Conservation (phyloP, 257 asterid genomes). For the Solanum pennellii region DNA sequence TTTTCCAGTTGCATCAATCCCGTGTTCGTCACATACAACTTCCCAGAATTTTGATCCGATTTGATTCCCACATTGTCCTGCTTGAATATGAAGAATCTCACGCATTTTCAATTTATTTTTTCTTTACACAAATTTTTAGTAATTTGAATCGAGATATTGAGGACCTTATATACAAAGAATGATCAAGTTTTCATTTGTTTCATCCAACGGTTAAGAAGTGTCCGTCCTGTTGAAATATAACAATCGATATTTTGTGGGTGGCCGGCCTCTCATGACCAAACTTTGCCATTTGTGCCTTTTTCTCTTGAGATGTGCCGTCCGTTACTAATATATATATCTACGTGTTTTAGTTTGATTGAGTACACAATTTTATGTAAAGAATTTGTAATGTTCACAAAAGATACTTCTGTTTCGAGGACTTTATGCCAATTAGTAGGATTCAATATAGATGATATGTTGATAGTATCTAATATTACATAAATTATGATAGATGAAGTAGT, state of each 20-base stretch:
- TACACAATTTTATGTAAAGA: too few relatives aligned
- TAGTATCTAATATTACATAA: too few relatives aligned
- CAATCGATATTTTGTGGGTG: not conserved
- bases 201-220: not conserved
- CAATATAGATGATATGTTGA: too few relatives aligned
- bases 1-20: constrained; percentile 17
- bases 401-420: too few relatives aligned
- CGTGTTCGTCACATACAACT: constrained; percentile 18
- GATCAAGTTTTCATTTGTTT: not conserved
- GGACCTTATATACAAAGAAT: not conserved
- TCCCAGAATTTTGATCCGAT: constrained; percentile 24
- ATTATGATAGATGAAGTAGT: too few relatives aligned
- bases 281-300: not conserved
- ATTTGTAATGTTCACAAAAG: too few relatives aligned
- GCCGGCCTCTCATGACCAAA: not conserved
- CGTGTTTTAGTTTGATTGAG: too few relatives aligned
- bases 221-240: not conserved
- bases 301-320: not conserved
- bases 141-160: not conserved
- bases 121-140: not conserved
- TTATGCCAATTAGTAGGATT: too few relatives aligned
- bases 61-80: constrained; percentile 24
- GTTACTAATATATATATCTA: not conserved
- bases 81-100: constrained; percentile 22
- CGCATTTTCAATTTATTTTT: constrained; percentile 2